These are phyloP conservation scores for Ophiognomonia clavigignenti-juglandacearum DNA, from an alignment of 2,329 filamentous ascomycete species.

Conservation along the genomic window DNA sequence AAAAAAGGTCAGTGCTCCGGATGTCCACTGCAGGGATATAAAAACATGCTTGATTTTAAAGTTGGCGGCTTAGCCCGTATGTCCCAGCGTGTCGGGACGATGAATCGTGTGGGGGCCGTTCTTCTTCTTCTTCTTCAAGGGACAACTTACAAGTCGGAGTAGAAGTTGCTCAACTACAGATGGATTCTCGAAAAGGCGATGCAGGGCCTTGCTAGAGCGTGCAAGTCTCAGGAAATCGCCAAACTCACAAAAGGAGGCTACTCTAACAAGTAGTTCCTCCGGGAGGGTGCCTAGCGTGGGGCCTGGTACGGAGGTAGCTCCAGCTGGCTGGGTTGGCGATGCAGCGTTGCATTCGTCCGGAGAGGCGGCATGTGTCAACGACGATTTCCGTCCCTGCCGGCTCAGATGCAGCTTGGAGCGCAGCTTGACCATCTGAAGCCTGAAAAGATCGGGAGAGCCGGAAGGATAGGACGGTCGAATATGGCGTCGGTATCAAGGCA, in stretches of 20 bases:
- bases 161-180: constrained; percentile 5
- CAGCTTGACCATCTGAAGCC: constrained; percentile 14
- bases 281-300: constrained; percentile 10
- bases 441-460: not conserved
- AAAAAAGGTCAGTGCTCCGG: too few species aligned
- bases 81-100: too few species aligned
- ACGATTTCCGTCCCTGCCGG: constrained; percentile 15
- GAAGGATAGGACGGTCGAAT: not conserved
- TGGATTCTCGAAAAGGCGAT: constrained; percentile 1
- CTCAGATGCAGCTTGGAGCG: constrained; percentile 16
- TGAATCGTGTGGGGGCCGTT: too few species aligned
- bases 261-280: constrained; percentile 12
- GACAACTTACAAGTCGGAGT: constrained; percentile 10
- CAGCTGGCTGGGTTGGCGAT: constrained; percentile 1
- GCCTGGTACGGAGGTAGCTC: not conserved
- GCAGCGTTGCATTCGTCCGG: constrained; percentile 15
- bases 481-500: not conserved
- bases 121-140: too few species aligned
- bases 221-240: constrained; percentile 8
- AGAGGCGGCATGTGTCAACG: constrained; percentile 5
- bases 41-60: too few species aligned
- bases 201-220: constrained; percentile 7
- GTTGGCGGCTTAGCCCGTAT: too few species aligned
- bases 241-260: constrained; percentile 9
- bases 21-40: too few species aligned